Conservation (phyloP, 805 yeast genomes). For the Pichia cephalocereana region DNA sequence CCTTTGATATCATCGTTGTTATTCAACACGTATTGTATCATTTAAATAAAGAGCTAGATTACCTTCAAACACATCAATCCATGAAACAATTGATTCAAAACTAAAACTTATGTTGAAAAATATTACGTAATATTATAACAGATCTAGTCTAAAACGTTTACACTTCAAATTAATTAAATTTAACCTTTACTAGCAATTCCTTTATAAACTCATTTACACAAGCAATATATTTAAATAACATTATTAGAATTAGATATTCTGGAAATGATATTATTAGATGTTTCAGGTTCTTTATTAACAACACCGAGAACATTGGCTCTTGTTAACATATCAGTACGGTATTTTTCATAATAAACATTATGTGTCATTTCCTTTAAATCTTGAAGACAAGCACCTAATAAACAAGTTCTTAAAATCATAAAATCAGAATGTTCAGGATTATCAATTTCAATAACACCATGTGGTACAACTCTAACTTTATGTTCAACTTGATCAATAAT, state of each 20-base stretch:
- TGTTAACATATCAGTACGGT: constrained; percentile 43
- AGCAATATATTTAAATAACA: not conserved
- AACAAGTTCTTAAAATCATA: constrained; percentile 60
- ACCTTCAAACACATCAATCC: too few species aligned
- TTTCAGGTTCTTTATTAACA: not conserved
- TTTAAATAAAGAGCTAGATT: too few species aligned
- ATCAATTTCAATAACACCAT: constrained; percentile 81
- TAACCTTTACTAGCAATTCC: not conserved
- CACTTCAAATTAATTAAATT: too few species aligned
- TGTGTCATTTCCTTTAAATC: constrained; percentile 72
- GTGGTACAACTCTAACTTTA: constrained; percentile 72
- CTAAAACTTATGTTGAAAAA: too few species aligned
- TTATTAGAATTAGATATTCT: not conserved
- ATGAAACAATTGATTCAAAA: too few species aligned
- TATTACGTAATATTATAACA: not conserved
- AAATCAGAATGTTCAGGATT: constrained; percentile 77
- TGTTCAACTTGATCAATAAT: constrained; percentile 61
- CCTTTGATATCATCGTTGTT: constrained; percentile 2
- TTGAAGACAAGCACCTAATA: constrained; percentile 72
- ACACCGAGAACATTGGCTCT: constrained; percentile 6
- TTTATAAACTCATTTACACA: not conserved
- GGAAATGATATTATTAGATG: not conserved
- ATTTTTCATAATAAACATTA: constrained; percentile 66
- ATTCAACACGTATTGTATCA: too few species aligned
- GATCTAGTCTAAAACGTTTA: not conserved